Conservation (phyloP, 306 rosid genomes). For the Pyrus communis region DNA sequence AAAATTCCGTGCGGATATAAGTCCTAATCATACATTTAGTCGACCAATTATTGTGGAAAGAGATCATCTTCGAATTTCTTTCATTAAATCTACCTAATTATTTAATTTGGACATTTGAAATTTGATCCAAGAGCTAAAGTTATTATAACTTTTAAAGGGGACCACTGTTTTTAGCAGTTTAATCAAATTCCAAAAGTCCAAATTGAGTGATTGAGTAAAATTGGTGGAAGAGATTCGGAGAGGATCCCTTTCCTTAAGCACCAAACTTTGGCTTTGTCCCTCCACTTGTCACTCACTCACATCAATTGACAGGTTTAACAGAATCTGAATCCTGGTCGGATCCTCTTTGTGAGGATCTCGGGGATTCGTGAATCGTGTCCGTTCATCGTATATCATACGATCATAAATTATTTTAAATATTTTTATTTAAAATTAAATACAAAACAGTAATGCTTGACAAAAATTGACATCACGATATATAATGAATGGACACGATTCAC, state of each 20-base stretch:
- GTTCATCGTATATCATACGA: rapidly evolving
- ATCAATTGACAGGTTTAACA: no score
- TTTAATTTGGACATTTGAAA: rapidly evolving
- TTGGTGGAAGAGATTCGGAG: no score
- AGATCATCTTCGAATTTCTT: rapidly evolving
- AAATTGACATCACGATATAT: rapidly evolving
- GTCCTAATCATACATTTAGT: background rate
- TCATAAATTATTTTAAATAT: no score
- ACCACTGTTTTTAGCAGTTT: rapidly evolving
- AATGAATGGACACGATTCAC: rapidly evolving
- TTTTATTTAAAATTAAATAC: no score
- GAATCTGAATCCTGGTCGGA: rapidly evolving
- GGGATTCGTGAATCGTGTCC: rapidly evolving
- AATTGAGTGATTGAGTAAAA: no score
- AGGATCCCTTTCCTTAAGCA: background rate
- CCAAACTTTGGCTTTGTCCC: background rate
- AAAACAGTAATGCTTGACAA: no score
- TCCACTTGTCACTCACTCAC: no score
- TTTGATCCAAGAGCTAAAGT: rapidly evolving
- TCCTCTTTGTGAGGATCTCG: rapidly evolving
- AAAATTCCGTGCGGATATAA: background rate
- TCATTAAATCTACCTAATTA: rapidly evolving
- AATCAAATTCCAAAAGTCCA: rapidly evolving
- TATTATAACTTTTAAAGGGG: no score
- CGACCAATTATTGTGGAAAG: background rate